Evolutionary conservation across 331 rosid species (phyloP).

Genomic region (Acacia concinna): DNA sequence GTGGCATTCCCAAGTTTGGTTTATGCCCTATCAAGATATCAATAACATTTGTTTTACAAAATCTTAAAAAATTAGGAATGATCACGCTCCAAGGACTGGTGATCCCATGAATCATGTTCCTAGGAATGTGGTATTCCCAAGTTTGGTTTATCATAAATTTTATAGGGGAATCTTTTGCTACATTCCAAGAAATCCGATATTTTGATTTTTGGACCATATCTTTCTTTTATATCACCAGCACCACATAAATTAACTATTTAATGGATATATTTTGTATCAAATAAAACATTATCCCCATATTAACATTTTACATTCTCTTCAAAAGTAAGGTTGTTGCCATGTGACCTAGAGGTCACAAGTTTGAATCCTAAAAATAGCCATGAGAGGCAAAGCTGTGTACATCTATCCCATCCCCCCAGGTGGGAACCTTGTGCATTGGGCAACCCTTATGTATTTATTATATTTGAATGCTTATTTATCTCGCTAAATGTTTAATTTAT

Average conservation of each 20-base stretch:
- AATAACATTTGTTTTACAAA: not conserved
- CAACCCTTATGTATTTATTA: not conserved
- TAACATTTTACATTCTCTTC: not conserved
- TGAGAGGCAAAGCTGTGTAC: too few species aligned
- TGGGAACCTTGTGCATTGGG: too few species aligned
- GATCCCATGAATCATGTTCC: not conserved
- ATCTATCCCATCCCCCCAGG: too few species aligned
- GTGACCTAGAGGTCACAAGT: too few species aligned
- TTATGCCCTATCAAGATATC: slow-evolving; percentile 9
- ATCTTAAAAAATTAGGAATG: not conserved
- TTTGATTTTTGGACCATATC: not conserved
- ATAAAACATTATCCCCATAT: not conserved
- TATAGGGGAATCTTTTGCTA: not conserved
- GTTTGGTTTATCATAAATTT: not conserved
- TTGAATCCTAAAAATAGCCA: too few species aligned
- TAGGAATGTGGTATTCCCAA: not conserved
- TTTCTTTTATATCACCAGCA: not conserved
- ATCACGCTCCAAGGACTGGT: not conserved
- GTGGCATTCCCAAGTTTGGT: not conserved
- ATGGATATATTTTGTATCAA: not conserved
- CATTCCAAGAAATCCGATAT: not conserved
- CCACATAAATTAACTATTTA: not conserved
- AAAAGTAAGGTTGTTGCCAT: too few species aligned
- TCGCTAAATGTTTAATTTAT: not conserved
- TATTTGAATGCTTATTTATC: not conserved